A percentile compares a stretch with the other conserved stretches of the same genome.
These are phyloP conservation scores for Westerdykella ornata DNA, from an alignment of 2,329 filamentous ascomycete species.

Conservation along the genomic window DNA sequence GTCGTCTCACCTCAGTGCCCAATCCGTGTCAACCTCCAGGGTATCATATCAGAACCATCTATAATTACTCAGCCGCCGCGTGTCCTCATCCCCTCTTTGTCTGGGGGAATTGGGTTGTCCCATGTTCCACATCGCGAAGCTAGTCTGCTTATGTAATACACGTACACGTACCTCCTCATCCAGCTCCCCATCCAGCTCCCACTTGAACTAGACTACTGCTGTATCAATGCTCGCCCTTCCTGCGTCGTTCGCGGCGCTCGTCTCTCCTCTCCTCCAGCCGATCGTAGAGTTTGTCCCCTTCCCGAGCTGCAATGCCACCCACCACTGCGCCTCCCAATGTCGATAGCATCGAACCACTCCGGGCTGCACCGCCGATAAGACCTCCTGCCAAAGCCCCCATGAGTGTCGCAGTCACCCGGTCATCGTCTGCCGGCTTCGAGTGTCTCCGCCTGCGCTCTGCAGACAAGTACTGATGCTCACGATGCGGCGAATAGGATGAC, in stretches of 20 bases:
- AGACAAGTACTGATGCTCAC: conserved; percentile 1
- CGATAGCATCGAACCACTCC: conserved; percentile 23
- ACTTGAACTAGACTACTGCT: neutral
- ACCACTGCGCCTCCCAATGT: conserved; percentile 33
- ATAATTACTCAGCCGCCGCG: neutral
- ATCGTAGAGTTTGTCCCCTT: conserved; percentile 24
- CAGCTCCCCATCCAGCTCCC: too few relatives aligned
- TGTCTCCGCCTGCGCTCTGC: neutral
- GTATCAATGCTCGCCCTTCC: conserved; percentile 1
- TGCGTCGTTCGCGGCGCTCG: conserved; percentile 6
- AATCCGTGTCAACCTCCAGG: too few relatives aligned
- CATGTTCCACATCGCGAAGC: too few relatives aligned
- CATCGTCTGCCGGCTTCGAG: conserved; percentile 17
- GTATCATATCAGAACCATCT: too few relatives aligned
- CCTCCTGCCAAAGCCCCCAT: conserved; percentile 33
- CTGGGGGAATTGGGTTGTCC: too few relatives aligned
- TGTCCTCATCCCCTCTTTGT: neutral
- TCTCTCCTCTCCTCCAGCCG: conserved; percentile 8
- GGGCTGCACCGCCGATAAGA: conserved; percentile 23
- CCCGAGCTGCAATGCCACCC: conserved; percentile 29
- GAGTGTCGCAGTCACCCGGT: conserved; percentile 21
- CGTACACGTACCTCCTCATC: too few relatives aligned
- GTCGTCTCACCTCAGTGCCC: too few relatives aligned
- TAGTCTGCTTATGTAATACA: too few relatives aligned
- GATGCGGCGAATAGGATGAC: conserved; percentile 21